Conservation (phyloP, 2,329 filamentous ascomycete species). For the Phaeoacremonium minimum region DNA sequence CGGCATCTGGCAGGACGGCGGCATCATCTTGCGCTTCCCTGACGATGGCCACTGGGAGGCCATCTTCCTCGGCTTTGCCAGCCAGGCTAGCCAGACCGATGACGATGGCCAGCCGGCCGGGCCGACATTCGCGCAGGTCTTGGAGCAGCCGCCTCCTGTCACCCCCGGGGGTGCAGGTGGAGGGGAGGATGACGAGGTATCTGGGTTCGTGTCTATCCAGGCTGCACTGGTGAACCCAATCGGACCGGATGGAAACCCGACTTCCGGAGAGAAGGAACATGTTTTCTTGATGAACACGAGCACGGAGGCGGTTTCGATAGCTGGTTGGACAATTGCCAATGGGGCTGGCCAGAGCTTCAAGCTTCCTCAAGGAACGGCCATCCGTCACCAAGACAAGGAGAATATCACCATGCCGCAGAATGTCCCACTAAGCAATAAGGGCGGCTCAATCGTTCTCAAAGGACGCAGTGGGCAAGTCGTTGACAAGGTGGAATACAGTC, state of each 20-base stretch:
- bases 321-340: constrained; percentile 13
- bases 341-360: constrained; percentile 6
- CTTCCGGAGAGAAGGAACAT: constrained; percentile 7
- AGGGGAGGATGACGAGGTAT: not conserved
- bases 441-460: constrained; percentile 12
- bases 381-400: constrained; percentile 3
- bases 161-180: constrained; percentile 2
- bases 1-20: constrained; percentile 28
- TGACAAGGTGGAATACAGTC: constrained; percentile 12
- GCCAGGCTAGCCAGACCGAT: constrained; percentile 28
- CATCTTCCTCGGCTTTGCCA: constrained; percentile 31
- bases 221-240: constrained; percentile 15
- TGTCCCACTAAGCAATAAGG: constrained; percentile 11
- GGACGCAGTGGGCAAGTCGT: constrained; percentile 8
- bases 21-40: constrained; percentile 25
- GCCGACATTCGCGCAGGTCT: constrained; percentile 11
- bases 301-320: constrained; percentile 4
- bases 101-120: constrained; percentile 14
- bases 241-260: constrained; percentile 10
- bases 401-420: not conserved
- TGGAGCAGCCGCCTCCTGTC: constrained; percentile 6
- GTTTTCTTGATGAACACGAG: constrained; percentile 12
- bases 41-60: constrained; percentile 30
- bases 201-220: constrained; percentile 10
- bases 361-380: constrained; percentile 5